A percentile compares a stretch with the other conserved stretches of the same genome.
Conservation (phyloP, 2,329 filamentous ascomycete species). For the Sphaerulina vaccinii region DNA sequence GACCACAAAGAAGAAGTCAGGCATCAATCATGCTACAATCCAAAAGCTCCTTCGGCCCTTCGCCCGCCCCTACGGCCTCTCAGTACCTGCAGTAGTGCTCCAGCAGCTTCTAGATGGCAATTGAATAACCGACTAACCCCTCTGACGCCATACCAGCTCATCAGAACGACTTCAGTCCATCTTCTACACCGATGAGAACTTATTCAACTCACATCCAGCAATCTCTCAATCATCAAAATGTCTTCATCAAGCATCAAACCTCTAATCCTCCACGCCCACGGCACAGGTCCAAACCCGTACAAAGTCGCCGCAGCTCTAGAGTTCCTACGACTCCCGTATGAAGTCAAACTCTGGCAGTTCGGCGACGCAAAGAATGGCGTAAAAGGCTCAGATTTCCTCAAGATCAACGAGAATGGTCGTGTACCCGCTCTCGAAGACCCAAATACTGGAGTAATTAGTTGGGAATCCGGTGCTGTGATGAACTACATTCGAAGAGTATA, state of each 20-base stretch:
- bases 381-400: constrained; percentile 41
- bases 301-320: constrained; percentile 47
- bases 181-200: neutral
- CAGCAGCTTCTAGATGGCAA: neutral
- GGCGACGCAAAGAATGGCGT: constrained; percentile 41
- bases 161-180: neutral
- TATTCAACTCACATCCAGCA: neutral
- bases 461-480: constrained; percentile 53
- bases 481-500: constrained; percentile 49
- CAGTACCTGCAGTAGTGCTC: neutral
- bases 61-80: neutral
- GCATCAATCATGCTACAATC: no score
- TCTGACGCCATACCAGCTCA: neutral
- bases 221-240: neutral
- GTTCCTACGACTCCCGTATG: constrained; percentile 43
- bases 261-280: constrained; percentile 43
- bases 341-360: constrained; percentile 45
- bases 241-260: constrained; percentile 33
- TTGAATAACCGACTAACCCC: neutral
- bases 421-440: constrained; percentile 47
- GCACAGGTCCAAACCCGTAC: constrained; percentile 45
- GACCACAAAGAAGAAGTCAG: no score
- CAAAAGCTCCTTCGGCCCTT: no score
- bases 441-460: constrained; percentile 47
- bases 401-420: constrained; percentile 48